phyloP scores from a whole-genome alignment of 2,329 filamentous ascomycete genomes.

The Xylariaceae sp. region DNA sequence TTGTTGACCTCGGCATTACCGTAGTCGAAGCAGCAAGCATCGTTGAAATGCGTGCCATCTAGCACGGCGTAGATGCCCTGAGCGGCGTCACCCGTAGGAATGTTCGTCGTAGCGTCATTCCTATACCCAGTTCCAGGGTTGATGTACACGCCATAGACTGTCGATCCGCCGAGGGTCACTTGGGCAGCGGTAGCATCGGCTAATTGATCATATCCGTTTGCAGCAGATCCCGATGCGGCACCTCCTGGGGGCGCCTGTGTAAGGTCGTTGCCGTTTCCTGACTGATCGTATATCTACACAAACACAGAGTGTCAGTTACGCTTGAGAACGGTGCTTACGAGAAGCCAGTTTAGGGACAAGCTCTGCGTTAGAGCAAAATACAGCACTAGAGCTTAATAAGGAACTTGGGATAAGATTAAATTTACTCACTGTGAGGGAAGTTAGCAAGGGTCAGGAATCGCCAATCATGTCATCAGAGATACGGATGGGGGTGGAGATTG shows the following conservation, averaged over 20 bases:
- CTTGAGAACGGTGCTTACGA: too few species aligned
- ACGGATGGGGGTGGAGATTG: too few species aligned
- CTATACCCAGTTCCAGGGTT: constrained; percentile 60
- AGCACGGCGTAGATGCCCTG: constrained; percentile 58
- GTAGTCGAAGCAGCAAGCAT: constrained; percentile 52
- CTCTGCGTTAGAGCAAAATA: too few species aligned
- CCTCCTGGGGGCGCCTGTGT: constrained; percentile 56
- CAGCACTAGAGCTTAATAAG: too few species aligned
- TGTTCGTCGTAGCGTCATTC: constrained; percentile 49
- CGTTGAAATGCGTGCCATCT: constrained; percentile 57
- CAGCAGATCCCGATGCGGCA: constrained; percentile 48
- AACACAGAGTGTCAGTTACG: too few species aligned
- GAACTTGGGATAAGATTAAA: too few species aligned
- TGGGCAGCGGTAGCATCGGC: constrained; percentile 57
- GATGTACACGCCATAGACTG: constrained; percentile 59
- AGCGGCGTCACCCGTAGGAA: constrained; percentile 49
- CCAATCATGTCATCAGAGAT: too few species aligned
- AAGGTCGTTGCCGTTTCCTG: constrained; percentile 57
- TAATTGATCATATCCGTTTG: constrained; percentile 54
- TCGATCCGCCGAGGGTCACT: constrained; percentile 55
- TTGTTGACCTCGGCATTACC: constrained; percentile 51
- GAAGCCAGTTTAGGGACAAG: too few species aligned
- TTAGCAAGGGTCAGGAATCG: too few species aligned
- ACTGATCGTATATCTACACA: constrained; percentile 66
- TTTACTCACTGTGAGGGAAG: too few species aligned